Base-by-base conservation (phyloP, 306 rosid genomes). In the Prunus mira region DNA sequence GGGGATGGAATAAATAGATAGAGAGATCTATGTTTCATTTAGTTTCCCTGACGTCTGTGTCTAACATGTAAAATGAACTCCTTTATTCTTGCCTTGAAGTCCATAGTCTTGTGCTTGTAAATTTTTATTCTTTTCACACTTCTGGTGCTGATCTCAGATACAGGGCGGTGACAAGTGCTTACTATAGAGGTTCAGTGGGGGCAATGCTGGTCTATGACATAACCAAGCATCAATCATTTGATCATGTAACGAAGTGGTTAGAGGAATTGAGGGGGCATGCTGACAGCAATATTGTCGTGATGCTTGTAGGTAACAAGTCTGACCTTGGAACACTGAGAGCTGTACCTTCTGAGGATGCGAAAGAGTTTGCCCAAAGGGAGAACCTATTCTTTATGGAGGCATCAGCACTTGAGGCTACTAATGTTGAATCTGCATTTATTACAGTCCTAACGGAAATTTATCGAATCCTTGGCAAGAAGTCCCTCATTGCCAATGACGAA, bases 251-350 rank as follows among this genome's bases (percentile, higher is more conserved):
- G 12, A 88, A 81, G 82, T 95, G 99, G 99, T 74, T 95, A 43
- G 93, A 92, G 19, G 99, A 95, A 81, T 78, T 95, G 18, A 89
- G 90, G 75, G 77, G 82, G 34, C 97, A 92, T 67, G 90, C 96
- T 0, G 99, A 92, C 82, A 88, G 86, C 77, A 90, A 95, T 15
- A 81, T 95, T 46, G 84, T 83, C 56, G 88, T 90, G 58, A 92
- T 95, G 92, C 99, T 95, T 30, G 87, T 95, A 52, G 99, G 99
- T 65, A 95, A 95, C 86, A 95, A 95, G 81, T 85, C 87, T n/a
- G 99, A 95, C 80, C 83, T 95, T 62, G 84, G 83, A 47, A 82
- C 93, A 14, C 81, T 75, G 43, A 91, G 97, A 45, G 93, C 84
- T 43, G 97, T 95, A 50, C 89, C 97, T 6, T 47, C 69, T 1